These are phyloP conservation scores for Sutorius australiensis DNA, from an alignment of 768 basidiomycete genomes.

Conservation along the genomic window DNA sequence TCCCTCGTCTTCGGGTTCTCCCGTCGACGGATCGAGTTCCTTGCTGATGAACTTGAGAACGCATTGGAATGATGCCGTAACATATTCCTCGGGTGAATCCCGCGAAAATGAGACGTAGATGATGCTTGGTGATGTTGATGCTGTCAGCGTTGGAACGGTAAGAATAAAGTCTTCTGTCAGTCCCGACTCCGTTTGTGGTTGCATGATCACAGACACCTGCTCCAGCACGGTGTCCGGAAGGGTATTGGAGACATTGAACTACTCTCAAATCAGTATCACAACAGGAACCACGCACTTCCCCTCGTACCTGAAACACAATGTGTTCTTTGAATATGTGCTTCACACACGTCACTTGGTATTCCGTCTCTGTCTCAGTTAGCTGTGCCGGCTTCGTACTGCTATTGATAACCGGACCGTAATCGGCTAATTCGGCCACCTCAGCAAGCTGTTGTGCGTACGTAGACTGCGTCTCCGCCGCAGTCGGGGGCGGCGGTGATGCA, in stretches of 20 bases:
- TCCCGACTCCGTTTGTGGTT: constrained; percentile 66
- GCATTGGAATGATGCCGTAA: constrained; percentile 82
- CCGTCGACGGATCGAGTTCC: constrained; percentile 93
- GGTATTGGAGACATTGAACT: constrained; percentile 99
- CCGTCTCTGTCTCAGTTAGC: constrained; percentile 95
- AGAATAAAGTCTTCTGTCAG: constrained; percentile 95
- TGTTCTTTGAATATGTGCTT: constrained; percentile 97
- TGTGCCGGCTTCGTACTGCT: constrained; percentile 76
- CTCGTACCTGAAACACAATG: constrained; percentile 88
- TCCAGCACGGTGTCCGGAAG: constrained; percentile 93
- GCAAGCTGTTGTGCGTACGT: constrained; percentile 82
- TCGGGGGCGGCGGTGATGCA: constrained; percentile 66
- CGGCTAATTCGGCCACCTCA: constrained; percentile 79
- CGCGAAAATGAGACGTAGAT: constrained; percentile 95
- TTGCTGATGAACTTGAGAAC: constrained; percentile 94
- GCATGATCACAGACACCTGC: constrained; percentile 91
- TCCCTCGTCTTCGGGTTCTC: constrained; percentile 96
- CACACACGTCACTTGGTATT: constrained; percentile 94
- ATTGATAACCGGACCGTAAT: constrained; percentile 83
- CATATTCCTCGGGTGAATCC: constrained; percentile 70
- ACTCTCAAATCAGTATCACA: constrained; percentile 7
- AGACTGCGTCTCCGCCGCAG: constrained; percentile 85
- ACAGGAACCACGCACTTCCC: neutral
- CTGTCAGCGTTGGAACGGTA: constrained; percentile 64
- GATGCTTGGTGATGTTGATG: constrained; percentile 72